Evolutionary conservation across 192 early-diverging fungal genomes (phyloP), one percentile per base, ranked within the genome.

Genomic region (Entophlyctis luteolus): DNA sequence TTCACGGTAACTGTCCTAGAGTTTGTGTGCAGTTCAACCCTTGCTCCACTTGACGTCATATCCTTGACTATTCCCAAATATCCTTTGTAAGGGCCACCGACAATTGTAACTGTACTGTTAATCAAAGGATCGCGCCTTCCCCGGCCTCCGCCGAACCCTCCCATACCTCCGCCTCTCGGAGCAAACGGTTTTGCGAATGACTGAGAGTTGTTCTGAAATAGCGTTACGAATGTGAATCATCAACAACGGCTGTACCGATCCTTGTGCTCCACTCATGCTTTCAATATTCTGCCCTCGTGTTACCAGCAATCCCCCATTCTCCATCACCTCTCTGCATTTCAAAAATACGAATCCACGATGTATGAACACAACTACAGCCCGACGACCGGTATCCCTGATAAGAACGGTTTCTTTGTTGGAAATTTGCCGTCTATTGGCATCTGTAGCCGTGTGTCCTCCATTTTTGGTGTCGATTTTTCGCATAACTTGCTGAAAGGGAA

Each of bases 61-160:
- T 96, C 94, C 70, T 96, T 96, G 33, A 95, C 93, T 55, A 98
- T 93, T 20, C 97, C 97, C 20, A 95, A 75, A 73, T 96, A 99
- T n/a, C 95, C 94, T 72, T 99, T 99, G 82, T 91, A 92, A 14
- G 91, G 90, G 8, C 97, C 97, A 29, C 86, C 81, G 12, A 82
- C 84, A 38, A 95, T 89, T 31, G 86, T 87, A 8, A 96, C 94
- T 0, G 90, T 93, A 65, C 90, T 87, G 38, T 81, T 83, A 5
- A 96, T 77, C 4, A 85, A 50, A 2, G 74, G 71, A 63, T 85
- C 73, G 35, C 75, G 57, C 33, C 83, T 74, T 42, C 84, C 79
- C 20, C 85, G 73, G 8, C 84, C 84, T 12, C 81, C 71, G 1
- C 75, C 76, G 16, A 69, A 48, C 14, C 74, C 72, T 25, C 59